Conservation (phyloP, 2,329 filamentous ascomycete genomes). For the Aspergillus pseudotamarii region DNA sequence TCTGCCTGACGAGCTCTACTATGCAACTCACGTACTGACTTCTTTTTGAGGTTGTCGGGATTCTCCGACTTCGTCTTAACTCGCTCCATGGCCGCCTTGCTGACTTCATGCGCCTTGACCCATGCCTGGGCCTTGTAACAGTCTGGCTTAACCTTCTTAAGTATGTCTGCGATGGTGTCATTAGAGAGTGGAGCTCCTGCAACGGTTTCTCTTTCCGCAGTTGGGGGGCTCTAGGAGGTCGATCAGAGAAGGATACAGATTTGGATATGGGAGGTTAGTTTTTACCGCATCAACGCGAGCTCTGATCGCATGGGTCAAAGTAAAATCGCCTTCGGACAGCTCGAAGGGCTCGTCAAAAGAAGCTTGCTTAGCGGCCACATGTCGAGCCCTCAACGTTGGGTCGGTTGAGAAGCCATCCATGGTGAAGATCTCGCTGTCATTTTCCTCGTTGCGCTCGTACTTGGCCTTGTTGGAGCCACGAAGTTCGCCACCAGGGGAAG, state of each 20-base stretch:
- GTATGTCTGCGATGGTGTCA: slow-evolving; percentile 23
- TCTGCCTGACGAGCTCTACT: slow-evolving; percentile 8
- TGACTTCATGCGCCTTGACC: slow-evolving; percentile 21
- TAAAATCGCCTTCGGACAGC: background rate
- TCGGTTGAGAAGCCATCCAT: background rate
- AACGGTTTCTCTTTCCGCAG: background rate
- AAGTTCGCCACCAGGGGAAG: background rate
- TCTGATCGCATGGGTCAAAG: background rate
- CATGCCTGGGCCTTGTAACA: slow-evolving; percentile 24
- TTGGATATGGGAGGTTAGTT: background rate
- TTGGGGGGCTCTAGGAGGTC: background rate
- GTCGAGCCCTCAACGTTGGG: background rate
- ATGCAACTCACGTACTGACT: slow-evolving; percentile 11
- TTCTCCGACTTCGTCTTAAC: slow-evolving; percentile 10
- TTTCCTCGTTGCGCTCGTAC: background rate
- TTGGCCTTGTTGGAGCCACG: background rate
- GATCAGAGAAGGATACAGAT: background rate
- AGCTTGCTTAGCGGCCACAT: background rate
- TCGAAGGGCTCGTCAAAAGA: background rate
- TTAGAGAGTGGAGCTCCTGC: slow-evolving; percentile 12
- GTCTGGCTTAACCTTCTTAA: slow-evolving; percentile 19
- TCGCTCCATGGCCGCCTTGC: slow-evolving; percentile 8
- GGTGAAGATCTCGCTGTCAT: background rate
- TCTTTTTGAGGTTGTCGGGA: slow-evolving; percentile 13
- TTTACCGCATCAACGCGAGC: background rate